These are phyloP conservation scores for Suillus variegatus DNA, from an alignment of 768 basidiomycete genomes.

Conservation along the genomic window DNA sequence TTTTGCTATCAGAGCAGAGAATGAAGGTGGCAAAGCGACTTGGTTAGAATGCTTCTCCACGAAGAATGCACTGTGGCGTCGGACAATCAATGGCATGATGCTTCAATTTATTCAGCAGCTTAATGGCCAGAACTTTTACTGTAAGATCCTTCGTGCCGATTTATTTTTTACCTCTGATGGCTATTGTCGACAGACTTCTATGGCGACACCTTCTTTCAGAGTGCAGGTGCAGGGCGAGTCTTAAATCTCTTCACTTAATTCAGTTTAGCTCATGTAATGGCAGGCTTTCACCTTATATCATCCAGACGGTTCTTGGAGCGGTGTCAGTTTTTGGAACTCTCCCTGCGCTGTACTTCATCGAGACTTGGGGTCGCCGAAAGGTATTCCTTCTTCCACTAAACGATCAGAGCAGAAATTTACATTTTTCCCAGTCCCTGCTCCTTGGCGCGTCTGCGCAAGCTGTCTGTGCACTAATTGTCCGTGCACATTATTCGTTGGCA, in stretches of 20 bases:
- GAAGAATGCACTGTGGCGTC: conserved; percentile 67
- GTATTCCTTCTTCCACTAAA: conserved; percentile 32
- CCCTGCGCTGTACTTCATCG: conserved; percentile 69
- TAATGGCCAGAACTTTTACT: conserved; percentile 82
- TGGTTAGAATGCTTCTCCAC: conserved; percentile 80
- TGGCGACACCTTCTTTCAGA: conserved; percentile 82
- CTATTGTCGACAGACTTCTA: conserved; percentile 59
- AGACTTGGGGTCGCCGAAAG: conserved; percentile 71
- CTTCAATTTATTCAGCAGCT: conserved; percentile 80
- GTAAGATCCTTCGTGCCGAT: conserved; percentile 36
- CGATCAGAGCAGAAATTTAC: not conserved
- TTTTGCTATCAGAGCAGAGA: conserved; percentile 67
- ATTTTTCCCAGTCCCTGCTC: conserved; percentile 54
- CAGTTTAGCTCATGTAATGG: not conserved
- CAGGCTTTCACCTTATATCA: conserved; percentile 69
- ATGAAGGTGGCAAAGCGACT: conserved; percentile 77
- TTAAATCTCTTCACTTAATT: not conserved
- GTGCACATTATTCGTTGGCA: conserved; percentile 14
- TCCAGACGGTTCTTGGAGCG: conserved; percentile 73
- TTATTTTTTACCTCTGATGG: conserved; percentile 17
- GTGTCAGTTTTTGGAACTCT: conserved; percentile 73
- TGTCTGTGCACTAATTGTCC: conserved; percentile 60
- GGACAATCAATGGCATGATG: conserved; percentile 80
- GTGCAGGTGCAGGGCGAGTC: conserved; percentile 61
- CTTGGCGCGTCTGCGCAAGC: conserved; percentile 66